phyloP scores from a whole-genome alignment of 768 basidiomycete genomes.

The Lentinula lateritia region DNA sequence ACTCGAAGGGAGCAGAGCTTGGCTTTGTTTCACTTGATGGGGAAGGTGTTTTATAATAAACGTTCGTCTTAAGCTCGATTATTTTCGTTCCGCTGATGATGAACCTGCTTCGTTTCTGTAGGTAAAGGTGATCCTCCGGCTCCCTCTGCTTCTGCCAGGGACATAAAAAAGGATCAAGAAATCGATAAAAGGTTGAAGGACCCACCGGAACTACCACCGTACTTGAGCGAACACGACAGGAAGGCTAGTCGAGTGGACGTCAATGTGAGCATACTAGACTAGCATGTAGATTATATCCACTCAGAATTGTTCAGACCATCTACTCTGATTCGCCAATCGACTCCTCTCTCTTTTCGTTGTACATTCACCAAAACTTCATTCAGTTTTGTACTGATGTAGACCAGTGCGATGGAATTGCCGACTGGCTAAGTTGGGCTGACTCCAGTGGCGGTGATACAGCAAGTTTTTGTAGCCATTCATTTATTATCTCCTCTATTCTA shows the following conservation, averaged over 20 bases:
- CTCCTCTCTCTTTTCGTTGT: conserved; percentile 80
- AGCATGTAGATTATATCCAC: background rate
- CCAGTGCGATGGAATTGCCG: conserved; percentile 62
- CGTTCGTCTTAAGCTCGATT: conserved; percentile 41
- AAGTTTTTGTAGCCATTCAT: conserved; percentile 15
- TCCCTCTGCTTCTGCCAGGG: conserved; percentile 52
- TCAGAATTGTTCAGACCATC: conserved; percentile 40
- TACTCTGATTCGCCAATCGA: conserved; percentile 89
- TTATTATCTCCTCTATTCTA: background rate
- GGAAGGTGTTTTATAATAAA: conserved; percentile 94
- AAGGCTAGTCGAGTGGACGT: conserved; percentile 70
- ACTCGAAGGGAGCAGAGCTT: conserved; percentile 83
- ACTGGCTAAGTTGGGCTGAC: conserved; percentile 77
- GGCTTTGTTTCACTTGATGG: conserved; percentile 86
- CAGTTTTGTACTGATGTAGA: conserved; percentile 79
- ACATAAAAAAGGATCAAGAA: conserved; percentile 54
- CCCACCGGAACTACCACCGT: conserved; percentile 50
- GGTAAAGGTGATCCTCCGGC: conserved; percentile 71
- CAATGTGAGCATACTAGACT: conserved; percentile 44
- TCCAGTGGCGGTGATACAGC: conserved; percentile 61
- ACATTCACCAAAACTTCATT: conserved; percentile 91
- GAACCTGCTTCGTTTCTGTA: conserved; percentile 19
- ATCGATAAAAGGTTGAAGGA: conserved; percentile 51
- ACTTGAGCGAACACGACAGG: conserved; percentile 57
- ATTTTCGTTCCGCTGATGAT: background rate